These are phyloP conservation scores for Scheffersomyces titani DNA, from an alignment of 1,139 yeast species.

Conservation along the genomic window DNA sequence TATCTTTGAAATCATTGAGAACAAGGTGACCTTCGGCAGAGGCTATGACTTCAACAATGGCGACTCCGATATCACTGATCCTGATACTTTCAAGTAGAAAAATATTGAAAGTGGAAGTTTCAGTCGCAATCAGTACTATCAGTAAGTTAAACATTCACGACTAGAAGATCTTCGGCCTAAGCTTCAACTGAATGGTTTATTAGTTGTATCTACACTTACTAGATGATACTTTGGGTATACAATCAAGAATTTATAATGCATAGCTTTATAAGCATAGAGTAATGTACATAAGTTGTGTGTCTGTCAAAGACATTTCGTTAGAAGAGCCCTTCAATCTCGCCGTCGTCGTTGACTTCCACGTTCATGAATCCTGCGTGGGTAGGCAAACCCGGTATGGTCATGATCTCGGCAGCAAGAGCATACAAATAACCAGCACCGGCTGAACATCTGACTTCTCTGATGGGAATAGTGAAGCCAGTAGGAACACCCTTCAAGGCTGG, in stretches of 20 bases:
- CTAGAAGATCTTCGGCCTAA: too few relatives aligned
- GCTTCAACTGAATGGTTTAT: background rate
- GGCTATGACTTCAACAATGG: constrained; percentile 28
- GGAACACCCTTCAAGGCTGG: constrained; percentile 84
- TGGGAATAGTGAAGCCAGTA: constrained; percentile 74
- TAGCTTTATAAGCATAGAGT: background rate
- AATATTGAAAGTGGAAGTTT: background rate
- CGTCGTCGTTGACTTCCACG: constrained; percentile 76
- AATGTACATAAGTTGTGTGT: background rate
- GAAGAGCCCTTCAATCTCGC: constrained; percentile 78
- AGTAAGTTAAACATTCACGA: background rate
- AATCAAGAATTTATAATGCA: background rate
- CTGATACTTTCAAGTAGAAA: background rate
- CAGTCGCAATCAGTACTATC: background rate
- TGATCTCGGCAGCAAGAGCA: constrained; percentile 81
- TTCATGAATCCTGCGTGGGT: constrained; percentile 85
- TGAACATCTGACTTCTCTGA: constrained; percentile 76
- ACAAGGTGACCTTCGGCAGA: constrained; percentile 26
- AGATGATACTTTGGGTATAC: background rate
- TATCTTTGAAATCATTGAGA: constrained; percentile 21
- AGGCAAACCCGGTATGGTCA: constrained; percentile 83
- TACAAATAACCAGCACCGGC: constrained; percentile 84
- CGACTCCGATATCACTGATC: constrained; percentile 2
- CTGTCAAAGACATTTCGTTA: constrained; percentile 19
- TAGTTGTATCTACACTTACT: background rate